A percentile compares a stretch with the other conserved stretches of the same genome.
These are phyloP conservation scores for Cephalotrichum gorgonifer DNA, from an alignment of 2,329 filamentous ascomycete genomes.

Conservation along the genomic window DNA sequence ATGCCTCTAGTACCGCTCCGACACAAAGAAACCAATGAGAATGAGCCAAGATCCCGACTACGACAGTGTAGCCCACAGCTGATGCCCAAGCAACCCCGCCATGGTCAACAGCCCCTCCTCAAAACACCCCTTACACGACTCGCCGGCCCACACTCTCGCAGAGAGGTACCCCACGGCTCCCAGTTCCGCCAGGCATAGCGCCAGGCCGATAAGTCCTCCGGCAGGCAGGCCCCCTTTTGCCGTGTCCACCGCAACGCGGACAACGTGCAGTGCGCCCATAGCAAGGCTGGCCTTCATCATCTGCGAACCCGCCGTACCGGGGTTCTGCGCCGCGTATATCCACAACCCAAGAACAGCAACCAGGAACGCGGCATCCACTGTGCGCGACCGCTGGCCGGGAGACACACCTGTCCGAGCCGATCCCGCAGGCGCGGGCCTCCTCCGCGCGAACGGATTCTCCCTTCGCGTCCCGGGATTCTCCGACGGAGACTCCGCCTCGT, in stretches of 20 bases:
- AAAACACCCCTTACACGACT: neutral
- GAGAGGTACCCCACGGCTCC: conserved; percentile 2
- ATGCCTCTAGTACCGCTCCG: neutral
- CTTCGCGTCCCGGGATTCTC: neutral
- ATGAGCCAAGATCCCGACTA: neutral
- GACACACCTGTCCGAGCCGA: neutral
- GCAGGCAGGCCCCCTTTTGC: neutral
- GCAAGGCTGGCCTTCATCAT: conserved; percentile 3
- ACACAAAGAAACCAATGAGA: neutral
- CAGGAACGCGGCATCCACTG: conserved; percentile 1
- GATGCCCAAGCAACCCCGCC: conserved; percentile 3
- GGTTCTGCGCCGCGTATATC: conserved; percentile 1
- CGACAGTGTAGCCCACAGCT: neutral
- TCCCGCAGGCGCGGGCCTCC: neutral
- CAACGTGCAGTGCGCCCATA: neutral
- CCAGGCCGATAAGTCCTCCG: neutral
- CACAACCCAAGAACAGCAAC: conserved; percentile 1
- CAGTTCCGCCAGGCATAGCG: neutral
- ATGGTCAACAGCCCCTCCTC: conserved; percentile 1
- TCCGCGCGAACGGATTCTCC: neutral
- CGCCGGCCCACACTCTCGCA: neutral
- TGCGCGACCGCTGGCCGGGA: neutral
- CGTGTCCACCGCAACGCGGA: neutral
- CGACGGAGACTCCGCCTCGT: neutral
- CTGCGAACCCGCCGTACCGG: neutral